Evolutionary conservation across 371 early-diverging fungal genomes (phyloP).

Genomic region (Lichtheimia hyalospora): DNA sequence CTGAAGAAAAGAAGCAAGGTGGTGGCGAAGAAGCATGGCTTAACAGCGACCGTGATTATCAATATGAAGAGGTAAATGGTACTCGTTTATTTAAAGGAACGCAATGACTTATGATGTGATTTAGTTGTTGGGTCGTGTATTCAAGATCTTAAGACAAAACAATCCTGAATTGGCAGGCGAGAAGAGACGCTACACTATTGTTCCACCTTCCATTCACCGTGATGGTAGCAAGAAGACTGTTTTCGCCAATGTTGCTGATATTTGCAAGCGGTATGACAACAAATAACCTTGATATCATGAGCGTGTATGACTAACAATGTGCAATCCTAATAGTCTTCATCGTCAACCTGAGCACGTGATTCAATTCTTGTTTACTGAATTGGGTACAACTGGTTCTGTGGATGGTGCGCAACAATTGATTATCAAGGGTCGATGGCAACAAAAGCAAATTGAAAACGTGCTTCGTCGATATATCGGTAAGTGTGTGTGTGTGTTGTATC

Average conservation of each 20-base stretch:
- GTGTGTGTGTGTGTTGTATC: background rate
- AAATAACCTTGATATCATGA: background rate
- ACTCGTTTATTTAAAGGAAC: background rate
- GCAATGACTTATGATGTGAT: background rate
- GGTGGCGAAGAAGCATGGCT: conserved; percentile 17
- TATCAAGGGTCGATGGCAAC: conserved; percentile 99
- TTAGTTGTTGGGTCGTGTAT: conserved; percentile 92
- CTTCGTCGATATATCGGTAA: conserved; percentile 95
- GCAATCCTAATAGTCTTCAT: conserved; percentile 67
- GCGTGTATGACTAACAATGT: background rate
- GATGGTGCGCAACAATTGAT: conserved; percentile 94
- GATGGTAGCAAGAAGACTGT: conserved; percentile 97
- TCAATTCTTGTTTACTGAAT: conserved; percentile 97
- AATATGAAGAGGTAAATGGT: conserved; percentile 77
- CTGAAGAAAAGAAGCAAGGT: conserved; percentile 45
- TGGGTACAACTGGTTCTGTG: conserved; percentile 98
- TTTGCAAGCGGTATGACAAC: conserved; percentile 70
- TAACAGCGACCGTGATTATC: conserved; percentile 91
- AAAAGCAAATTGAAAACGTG: conserved; percentile 98
- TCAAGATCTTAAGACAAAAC: conserved; percentile 88
- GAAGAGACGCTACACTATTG: conserved; percentile 90
- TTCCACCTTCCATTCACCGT: conserved; percentile 88
- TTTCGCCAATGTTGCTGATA: conserved; percentile 95
- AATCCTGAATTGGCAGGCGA: conserved; percentile 95
- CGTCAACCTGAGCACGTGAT: conserved; percentile 97